Conservation (phyloP, 805 yeast genomes). For the Metschnikowia aberdeeniae region DNA sequence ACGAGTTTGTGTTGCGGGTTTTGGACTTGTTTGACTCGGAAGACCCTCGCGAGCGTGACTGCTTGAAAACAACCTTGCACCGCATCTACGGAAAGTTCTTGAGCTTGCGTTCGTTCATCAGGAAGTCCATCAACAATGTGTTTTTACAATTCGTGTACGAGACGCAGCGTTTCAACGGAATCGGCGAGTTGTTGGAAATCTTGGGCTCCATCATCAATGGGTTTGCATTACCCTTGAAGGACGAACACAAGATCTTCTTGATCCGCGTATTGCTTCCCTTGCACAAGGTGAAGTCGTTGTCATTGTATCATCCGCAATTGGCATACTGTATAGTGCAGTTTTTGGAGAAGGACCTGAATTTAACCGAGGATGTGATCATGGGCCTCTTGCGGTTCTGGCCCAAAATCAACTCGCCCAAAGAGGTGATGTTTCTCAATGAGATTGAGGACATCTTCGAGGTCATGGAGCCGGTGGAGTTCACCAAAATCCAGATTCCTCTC, state of each 20-base stretch:
- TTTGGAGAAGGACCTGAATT: slow-evolving; percentile 84
- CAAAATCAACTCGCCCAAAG: slow-evolving; percentile 89
- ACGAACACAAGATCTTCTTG: slow-evolving; percentile 90
- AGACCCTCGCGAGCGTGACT: slow-evolving; percentile 94
- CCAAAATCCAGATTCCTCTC: slow-evolving; percentile 85
- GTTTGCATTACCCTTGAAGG: slow-evolving; percentile 94
- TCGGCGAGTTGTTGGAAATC: slow-evolving; percentile 91
- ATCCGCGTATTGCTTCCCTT: slow-evolving; percentile 84
- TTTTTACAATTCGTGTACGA: slow-evolving; percentile 92
- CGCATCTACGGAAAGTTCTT: slow-evolving; percentile 94
- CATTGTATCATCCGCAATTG: slow-evolving; percentile 92
- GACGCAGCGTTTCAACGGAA: slow-evolving; percentile 92
- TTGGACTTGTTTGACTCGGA: slow-evolving; percentile 92
- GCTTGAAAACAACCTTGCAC: slow-evolving; percentile 90
- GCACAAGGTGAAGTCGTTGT: slow-evolving; percentile 85
- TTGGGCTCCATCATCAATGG: slow-evolving; percentile 96
- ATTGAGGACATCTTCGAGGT: slow-evolving; percentile 95
- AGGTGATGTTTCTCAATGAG: slow-evolving; percentile 92
- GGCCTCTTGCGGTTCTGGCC: slow-evolving; percentile 96
- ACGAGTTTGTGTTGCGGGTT: slow-evolving; percentile 73
- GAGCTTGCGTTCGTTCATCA: slow-evolving; percentile 81
- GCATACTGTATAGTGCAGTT: slow-evolving; percentile 97
- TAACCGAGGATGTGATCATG: slow-evolving; percentile 96
- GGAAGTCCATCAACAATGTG: slow-evolving; percentile 88
- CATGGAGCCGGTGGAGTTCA: slow-evolving; percentile 89